Base-by-base conservation (phyloP, 1,139 yeast genomes). In the Lodderomyces theae region DNA sequence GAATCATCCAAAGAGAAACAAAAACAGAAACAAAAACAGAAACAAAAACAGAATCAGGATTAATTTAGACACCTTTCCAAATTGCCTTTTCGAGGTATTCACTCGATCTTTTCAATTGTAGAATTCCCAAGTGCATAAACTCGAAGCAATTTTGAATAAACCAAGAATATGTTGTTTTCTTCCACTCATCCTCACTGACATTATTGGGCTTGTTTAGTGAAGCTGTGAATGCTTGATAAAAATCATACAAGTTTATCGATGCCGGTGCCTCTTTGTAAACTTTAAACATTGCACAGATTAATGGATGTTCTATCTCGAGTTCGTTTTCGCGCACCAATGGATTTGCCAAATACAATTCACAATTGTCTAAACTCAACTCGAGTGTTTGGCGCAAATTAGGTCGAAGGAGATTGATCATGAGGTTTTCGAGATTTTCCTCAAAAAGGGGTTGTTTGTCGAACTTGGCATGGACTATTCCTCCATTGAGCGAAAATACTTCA, bases 231-330 rank as follows among this genome's bases (percentile, higher is more conserved):
- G 90, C 89, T 37, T 70, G 63, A 56, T 75, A 89, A 53, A 85
- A 86, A 53, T 89, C 97, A 60, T 74, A 85, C 38, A 87, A 75
- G 55, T 88, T 89, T 48, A 88, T 74, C 19, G 73, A 66, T 2
- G 82, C 71, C 21, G 88, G 86, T 0, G 96, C 92, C 54, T 89
- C 97, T 46, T 92, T 77, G 58, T 84, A 84, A 16, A 88, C 70
- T 36, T 79, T 74, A 61, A 80, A 89, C 41, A 88, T 58, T 35
- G 75, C 77, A 28, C 79, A 69, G 10, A 83, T 57, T 2, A 74
- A 69, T 34, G 82, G 94, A 4, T 46, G 42, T 12, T 42, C 38
- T 3, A 17, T 11, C 4, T 11, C 8, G 13, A 12, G 21, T 9
- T 13, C 12, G 5, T 23, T 13, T 21, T 35, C 18, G n/a, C n/a